These are phyloP conservation scores for Iris macrosiphon DNA, from an alignment of 106 monocot genomes.

Conservation along the genomic window DNA sequence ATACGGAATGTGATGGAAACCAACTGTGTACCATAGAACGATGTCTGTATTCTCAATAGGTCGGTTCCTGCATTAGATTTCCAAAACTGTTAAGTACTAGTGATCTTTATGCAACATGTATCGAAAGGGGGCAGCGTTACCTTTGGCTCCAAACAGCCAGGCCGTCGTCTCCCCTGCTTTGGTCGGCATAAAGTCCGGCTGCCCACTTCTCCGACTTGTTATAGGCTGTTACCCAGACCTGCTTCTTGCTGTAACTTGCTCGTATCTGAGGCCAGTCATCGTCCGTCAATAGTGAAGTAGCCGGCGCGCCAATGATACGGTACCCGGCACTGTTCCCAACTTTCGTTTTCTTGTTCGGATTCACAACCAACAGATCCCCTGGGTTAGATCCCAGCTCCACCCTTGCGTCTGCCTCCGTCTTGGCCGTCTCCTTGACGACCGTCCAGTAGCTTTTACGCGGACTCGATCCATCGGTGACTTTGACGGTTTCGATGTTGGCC, in stretches of 20 bases:
- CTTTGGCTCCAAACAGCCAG: constrained; percentile 48
- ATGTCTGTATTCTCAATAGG: constrained; percentile 47
- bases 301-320: constrained; percentile 23
- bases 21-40: constrained; percentile 59
- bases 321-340: constrained; percentile 58
- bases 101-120: background rate
- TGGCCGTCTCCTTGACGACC: constrained; percentile 33
- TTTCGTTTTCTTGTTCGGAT: constrained; percentile 44
- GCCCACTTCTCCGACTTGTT: constrained; percentile 57
- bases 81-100: background rate
- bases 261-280: constrained; percentile 63
- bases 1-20: constrained; percentile 49
- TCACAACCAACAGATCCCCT: constrained; percentile 44
- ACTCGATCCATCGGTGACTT: background rate
- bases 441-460: constrained; percentile 73
- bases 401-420: constrained; percentile 41
- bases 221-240: constrained; percentile 65
- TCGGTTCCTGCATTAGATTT: constrained; percentile 33
- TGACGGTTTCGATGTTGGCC: constrained; percentile 16
- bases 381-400: constrained; percentile 15
- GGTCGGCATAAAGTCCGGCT: constrained; percentile 30
- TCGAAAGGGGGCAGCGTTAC: constrained; percentile 10
- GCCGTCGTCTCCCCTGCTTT: constrained; percentile 53
- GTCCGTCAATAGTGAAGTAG: constrained; percentile 28
- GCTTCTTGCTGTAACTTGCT: constrained; percentile 45